Evolutionary conservation across 31 red algal genomes (phyloP).

Genomic region (Odonthalia washingtoniensis): DNA sequence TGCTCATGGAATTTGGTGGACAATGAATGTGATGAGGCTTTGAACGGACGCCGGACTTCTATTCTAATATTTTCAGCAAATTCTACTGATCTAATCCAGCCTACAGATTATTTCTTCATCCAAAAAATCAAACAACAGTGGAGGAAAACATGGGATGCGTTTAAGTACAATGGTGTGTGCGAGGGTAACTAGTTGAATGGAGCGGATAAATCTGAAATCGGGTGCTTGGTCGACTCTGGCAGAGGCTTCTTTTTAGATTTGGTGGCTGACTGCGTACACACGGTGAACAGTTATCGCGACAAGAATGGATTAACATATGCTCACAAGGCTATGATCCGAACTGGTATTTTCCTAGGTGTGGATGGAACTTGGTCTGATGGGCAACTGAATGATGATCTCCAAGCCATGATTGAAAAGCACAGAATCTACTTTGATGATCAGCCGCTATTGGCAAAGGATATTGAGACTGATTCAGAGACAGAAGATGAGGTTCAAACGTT

Average conservation of each 20-base stretch:
- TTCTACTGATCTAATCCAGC: not conserved
- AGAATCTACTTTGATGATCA: not conserved
- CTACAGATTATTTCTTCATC: conserved; percentile 21
- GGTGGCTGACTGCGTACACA: not conserved
- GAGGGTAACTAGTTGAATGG: too few species aligned
- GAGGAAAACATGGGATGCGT: conserved; percentile 39
- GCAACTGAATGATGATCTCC: not conserved
- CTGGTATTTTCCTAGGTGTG: not conserved
- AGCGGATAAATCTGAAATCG: too few species aligned
- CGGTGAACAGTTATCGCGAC: not conserved
- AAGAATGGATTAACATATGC: not conserved
- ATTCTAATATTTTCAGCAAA: not conserved
- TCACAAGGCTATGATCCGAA: not conserved
- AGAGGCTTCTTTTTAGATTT: not conserved
- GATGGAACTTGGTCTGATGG: not conserved
- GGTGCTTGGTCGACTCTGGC: not conserved
- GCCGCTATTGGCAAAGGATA: not conserved
- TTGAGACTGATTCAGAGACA: not conserved
- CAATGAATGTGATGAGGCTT: not conserved
- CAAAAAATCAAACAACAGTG: conserved; percentile 34
- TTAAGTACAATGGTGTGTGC: too few species aligned
- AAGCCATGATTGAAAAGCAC: not conserved
- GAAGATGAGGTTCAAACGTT: too few species aligned
- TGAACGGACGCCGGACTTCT: not conserved
- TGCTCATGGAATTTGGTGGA: not conserved